These are phyloP conservation scores for Crithidia sp. DNA, from an alignment of 208 protist species.

Conservation along the genomic window DNA sequence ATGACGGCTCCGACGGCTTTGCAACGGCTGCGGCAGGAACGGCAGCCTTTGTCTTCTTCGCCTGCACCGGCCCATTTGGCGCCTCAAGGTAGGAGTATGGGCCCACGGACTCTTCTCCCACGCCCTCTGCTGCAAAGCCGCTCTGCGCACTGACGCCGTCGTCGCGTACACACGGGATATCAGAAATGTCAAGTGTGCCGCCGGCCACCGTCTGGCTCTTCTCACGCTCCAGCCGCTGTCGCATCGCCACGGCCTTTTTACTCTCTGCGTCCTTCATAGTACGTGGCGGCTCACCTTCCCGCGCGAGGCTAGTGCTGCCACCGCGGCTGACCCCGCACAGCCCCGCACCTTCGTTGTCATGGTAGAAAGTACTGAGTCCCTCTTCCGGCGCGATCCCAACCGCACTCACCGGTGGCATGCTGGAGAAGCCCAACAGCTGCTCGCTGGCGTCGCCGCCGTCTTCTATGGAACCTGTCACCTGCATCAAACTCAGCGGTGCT, in stretches of 20 bases:
- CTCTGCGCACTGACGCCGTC: conserved; percentile 3
- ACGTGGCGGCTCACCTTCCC: neutral
- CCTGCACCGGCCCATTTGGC: neutral
- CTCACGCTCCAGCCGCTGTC: neutral
- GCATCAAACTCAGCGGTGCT: neutral
- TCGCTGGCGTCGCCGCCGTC: neutral
- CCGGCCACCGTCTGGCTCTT: conserved; percentile 1
- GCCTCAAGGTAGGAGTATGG: neutral
- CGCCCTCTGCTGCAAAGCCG: neutral
- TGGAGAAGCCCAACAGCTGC: neutral
- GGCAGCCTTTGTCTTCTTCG: neutral
- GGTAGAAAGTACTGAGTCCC: conserved; percentile 13
- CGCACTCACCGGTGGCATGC: conserved; percentile 9
- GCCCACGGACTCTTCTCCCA: too few species aligned
- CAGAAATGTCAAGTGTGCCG: conserved; percentile 4
- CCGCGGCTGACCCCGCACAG: too few species aligned
- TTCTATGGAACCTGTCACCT: neutral
- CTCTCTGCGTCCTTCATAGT: neutral
- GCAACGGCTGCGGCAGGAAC: too few species aligned
- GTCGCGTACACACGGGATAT: conserved; percentile 10
- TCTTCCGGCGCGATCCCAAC: neutral
- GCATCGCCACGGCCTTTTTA: neutral
- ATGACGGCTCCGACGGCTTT: too few species aligned
- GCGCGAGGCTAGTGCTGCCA: too few species aligned
- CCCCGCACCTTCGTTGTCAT: neutral